phyloP scores from a whole-genome alignment of 495 filamentous ascomycete genomes.

The Entonaema liquescens region DNA sequence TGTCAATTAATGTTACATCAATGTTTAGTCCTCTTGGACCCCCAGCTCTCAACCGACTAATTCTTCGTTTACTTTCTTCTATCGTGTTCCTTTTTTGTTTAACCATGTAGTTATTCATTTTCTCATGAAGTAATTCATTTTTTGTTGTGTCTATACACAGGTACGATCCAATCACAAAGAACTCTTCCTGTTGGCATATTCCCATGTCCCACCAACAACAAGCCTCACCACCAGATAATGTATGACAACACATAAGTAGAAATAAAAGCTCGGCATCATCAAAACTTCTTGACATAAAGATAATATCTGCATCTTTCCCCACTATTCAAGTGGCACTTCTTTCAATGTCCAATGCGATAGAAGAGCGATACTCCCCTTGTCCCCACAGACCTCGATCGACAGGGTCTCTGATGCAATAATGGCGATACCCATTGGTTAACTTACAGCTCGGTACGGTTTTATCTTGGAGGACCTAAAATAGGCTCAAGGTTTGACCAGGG shows the following conservation, averaged over 20 bases:
- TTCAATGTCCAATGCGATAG: constrained; percentile 21
- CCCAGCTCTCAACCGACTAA: constrained; percentile 17
- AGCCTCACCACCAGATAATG: constrained; percentile 11
- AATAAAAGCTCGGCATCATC: constrained; percentile 15
- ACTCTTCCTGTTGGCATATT: not conserved
- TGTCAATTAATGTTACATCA: constrained; percentile 35
- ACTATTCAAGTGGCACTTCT: constrained; percentile 11
- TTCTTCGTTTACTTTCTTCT: constrained; percentile 8
- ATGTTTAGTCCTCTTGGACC: constrained; percentile 13
- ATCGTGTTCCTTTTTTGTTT: constrained; percentile 10
- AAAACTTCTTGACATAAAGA: not conserved
- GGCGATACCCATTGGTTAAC: constrained; percentile 26
- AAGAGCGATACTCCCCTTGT: constrained; percentile 16
- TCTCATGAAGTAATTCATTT: no score
- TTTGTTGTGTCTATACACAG: not conserved
- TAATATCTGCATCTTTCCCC: constrained; percentile 6
- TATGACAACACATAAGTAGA: not conserved
- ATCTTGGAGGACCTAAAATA: constrained; percentile 25
- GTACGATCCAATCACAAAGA: constrained; percentile 2
- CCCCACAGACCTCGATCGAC: constrained; percentile 25
- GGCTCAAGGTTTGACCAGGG: constrained; percentile 28
- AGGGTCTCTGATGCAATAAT: constrained; percentile 40
- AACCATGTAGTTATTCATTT: not conserved
- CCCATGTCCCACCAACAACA: not conserved
- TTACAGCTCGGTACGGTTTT: constrained; percentile 20